phyloP scores from a whole-genome alignment of 2,329 filamentous ascomycete genomes.

The Verruconis gallopava region DNA sequence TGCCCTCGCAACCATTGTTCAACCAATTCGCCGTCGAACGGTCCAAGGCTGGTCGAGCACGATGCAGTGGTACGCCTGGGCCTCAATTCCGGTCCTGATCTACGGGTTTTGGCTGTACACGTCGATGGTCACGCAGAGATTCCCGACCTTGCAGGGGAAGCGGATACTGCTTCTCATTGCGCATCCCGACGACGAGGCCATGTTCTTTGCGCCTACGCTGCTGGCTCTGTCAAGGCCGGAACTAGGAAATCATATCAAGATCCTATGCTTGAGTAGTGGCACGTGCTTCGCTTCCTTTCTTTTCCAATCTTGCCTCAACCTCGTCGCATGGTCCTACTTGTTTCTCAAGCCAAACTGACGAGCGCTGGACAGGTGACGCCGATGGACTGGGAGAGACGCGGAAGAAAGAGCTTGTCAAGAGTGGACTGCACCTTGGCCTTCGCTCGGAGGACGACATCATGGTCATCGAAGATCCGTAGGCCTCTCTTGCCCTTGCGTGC shows the following conservation, averaged over 20 bases:
- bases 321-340: too few species aligned
- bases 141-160: slow-evolving; percentile 64
- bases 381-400: slow-evolving; percentile 76
- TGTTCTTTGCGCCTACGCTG: slow-evolving; percentile 93
- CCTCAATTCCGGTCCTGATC: slow-evolving; percentile 28
- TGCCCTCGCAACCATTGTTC: background rate
- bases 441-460: slow-evolving; percentile 65
- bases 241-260: slow-evolving; percentile 81
- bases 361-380: slow-evolving; percentile 51
- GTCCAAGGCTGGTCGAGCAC: too few species aligned
- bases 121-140: slow-evolving; percentile 31
- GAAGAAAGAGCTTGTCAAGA: slow-evolving; percentile 71
- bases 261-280: slow-evolving; percentile 84
- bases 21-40: too few species aligned
- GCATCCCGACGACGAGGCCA: slow-evolving; percentile 96
- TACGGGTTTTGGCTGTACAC: slow-evolving; percentile 35
- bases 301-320: too few species aligned
- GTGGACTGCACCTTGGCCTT: slow-evolving; percentile 64
- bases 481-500: background rate
- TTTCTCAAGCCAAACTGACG: too few species aligned
- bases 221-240: slow-evolving; percentile 70
- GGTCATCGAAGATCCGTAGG: slow-evolving; percentile 66
- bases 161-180: slow-evolving; percentile 86
- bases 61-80: slow-evolving; percentile 30
- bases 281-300: slow-evolving; percentile 15